Evolutionary conservation across 2,329 filamentous ascomycete species (phyloP).

Genomic region (Nigrospora sphaerica): DNA sequence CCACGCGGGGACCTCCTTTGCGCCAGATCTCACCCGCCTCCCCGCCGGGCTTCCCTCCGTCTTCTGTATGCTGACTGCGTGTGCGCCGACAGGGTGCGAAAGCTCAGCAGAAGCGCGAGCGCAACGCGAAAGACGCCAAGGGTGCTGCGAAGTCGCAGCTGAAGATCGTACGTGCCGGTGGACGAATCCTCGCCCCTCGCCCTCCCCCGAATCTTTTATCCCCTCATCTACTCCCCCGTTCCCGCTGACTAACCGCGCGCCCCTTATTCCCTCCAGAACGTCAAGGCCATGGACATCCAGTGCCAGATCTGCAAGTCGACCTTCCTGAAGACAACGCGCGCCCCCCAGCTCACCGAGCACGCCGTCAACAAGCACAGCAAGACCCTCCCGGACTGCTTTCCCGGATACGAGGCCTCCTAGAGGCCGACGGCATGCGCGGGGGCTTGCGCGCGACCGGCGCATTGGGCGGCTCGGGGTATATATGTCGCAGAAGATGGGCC

Average conservation of each 20-base stretch:
- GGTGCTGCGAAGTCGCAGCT: slow-evolving; percentile 58
- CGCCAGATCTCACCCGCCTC: too few relatives aligned
- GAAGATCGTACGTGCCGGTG: slow-evolving; percentile 48
- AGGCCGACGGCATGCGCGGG: slow-evolving; percentile 9
- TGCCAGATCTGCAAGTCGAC: slow-evolving; percentile 72
- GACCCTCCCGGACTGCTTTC: slow-evolving; percentile 65
- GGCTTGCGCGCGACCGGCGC: too few relatives aligned
- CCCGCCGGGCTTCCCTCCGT: too few relatives aligned
- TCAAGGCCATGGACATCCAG: slow-evolving; percentile 67
- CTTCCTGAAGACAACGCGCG: slow-evolving; percentile 71
- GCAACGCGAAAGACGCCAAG: slow-evolving; percentile 56
- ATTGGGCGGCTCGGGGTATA: too few relatives aligned
- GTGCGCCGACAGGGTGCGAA: slow-evolving; percentile 48
- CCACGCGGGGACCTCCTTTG: too few relatives aligned
- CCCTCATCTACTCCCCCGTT: neutral
- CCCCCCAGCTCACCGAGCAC: slow-evolving; percentile 66
- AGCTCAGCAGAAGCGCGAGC: slow-evolving; percentile 66
- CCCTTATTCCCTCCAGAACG: slow-evolving; percentile 48
- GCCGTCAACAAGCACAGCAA: slow-evolving; percentile 73
- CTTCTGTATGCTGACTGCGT: neutral
- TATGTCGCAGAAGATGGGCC: too few relatives aligned
- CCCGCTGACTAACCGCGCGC: neutral
- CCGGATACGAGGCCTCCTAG: slow-evolving; percentile 27
- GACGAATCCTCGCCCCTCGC: too few relatives aligned
- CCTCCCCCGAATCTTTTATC: too few relatives aligned